Conservation (phyloP, 345 rosid species). For the Melastoma malabathricum region DNA sequence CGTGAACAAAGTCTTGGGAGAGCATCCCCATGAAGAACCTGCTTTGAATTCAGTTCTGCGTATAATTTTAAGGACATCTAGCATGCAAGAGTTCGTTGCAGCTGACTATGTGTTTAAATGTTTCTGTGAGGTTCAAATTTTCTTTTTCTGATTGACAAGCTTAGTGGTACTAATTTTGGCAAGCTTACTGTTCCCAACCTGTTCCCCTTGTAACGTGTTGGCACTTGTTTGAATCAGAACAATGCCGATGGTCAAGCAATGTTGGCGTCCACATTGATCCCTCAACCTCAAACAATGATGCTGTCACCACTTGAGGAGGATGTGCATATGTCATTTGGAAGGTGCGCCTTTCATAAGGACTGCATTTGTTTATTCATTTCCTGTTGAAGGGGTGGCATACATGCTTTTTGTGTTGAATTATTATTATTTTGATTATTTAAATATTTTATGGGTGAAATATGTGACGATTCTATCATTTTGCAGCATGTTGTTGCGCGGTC, state of each 20-base stretch:
- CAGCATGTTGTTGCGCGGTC: constrained; percentile 89
- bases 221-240: constrained; percentile 26
- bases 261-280: constrained; percentile 92
- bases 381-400: too few species aligned
- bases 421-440: too few species aligned
- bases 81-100: constrained; percentile 77
- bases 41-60: constrained; percentile 89
- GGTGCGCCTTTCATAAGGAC: constrained; percentile 28
- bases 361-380: neutral
- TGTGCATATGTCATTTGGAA: constrained; percentile 94
- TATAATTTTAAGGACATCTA: constrained; percentile 74
- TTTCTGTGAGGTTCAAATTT: constrained; percentile 70
- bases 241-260: constrained; percentile 80
- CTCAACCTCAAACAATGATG: constrained; percentile 48
- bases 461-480: constrained; percentile 9
- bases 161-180: too few species aligned
- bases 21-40: constrained; percentile 78
- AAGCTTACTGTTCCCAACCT: neutral
- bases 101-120: constrained; percentile 82
- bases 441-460: neutral
- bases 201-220: constrained; percentile 6
- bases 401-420: too few species aligned
- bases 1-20: constrained; percentile 87
- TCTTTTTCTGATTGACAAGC: constrained; percentile 1
- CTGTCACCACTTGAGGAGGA: constrained; percentile 71